These are phyloP conservation scores for Colletotrichum eleusines DNA, from an alignment of 2,329 filamentous ascomycete species.

Conservation along the genomic window DNA sequence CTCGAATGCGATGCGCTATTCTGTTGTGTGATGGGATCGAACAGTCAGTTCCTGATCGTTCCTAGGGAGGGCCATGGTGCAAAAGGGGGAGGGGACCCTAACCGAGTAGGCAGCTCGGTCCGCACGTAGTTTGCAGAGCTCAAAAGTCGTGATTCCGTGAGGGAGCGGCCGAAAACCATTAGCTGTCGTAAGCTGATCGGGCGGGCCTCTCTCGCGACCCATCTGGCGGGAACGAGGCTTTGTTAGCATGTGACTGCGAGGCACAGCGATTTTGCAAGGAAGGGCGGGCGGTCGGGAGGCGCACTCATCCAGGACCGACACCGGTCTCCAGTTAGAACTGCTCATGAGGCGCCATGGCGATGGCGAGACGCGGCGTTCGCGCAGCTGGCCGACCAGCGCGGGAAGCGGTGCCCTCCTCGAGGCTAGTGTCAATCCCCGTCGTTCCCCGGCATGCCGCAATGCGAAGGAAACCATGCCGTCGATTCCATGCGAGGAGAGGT, in stretches of 20 bases:
- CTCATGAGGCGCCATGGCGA: constrained; percentile 47
- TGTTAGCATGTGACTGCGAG: constrained; percentile 38
- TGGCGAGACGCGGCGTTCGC: constrained; percentile 41
- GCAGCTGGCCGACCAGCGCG: constrained; percentile 8
- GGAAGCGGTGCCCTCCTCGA: constrained; percentile 18
- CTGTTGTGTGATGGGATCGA: constrained; percentile 57
- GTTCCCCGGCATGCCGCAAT: constrained; percentile 59
- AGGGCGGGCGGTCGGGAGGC: constrained; percentile 44
- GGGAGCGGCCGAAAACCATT: constrained; percentile 94
- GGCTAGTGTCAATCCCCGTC: constrained; percentile 51
- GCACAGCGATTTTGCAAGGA: constrained; percentile 1
- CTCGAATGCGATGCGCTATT: constrained; percentile 91
- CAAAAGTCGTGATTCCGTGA: constrained; percentile 90
- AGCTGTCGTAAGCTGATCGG: constrained; percentile 97
- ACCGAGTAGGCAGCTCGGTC: constrained; percentile 90
- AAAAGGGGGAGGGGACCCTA: constrained; percentile 43
- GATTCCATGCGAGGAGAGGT: constrained; percentile 50
- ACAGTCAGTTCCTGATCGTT: constrained; percentile 15
- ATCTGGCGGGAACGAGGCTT: constrained; percentile 66
- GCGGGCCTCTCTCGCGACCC: constrained; percentile 90
- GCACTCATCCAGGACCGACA: constrained; percentile 74
- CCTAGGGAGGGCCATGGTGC: neutral
- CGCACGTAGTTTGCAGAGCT: constrained; percentile 98
- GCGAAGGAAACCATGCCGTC: constrained; percentile 59
- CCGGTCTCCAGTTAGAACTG: constrained; percentile 69